Percentiles rank a stretch among this genome's conserved stretches.
phyloP scores from a whole-genome alignment of 2,329 filamentous ascomycete species.

The Monosporascus sp. region DNA sequence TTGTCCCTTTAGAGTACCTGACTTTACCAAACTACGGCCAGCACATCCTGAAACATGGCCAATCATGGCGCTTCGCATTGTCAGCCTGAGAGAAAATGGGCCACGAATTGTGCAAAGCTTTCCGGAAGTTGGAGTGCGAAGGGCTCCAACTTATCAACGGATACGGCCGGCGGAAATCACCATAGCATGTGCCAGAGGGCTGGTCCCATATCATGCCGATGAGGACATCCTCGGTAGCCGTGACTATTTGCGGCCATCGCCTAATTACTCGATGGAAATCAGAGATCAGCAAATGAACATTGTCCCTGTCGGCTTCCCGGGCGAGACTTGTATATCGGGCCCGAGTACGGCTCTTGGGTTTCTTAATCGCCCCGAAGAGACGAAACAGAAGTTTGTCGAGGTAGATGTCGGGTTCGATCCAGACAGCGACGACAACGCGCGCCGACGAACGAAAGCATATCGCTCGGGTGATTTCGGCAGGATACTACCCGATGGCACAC shows the following conservation, averaged over 20 bases:
- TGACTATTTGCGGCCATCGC: conserved; percentile 20
- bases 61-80: neutral
- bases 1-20: neutral
- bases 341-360: conserved; percentile 19
- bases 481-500: conserved; percentile 23
- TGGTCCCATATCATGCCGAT: conserved; percentile 1
- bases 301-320: conserved; percentile 31
- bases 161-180: conserved; percentile 22
- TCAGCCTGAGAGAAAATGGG: neutral
- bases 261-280: conserved; percentile 33
- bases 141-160: conserved; percentile 16
- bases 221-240: neutral
- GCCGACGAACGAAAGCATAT: conserved; percentile 18
- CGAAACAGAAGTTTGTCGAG: neutral
- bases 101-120: conserved; percentile 1
- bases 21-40: neutral
- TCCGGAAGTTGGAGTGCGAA: neutral
- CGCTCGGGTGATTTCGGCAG: conserved; percentile 32
- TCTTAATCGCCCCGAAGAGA: neutral
- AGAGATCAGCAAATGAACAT: conserved; percentile 29
- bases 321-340: conserved; percentile 36
- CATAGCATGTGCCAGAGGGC: conserved; percentile 6
- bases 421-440: neutral
- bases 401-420: neutral
- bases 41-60: neutral